phyloP scores from a whole-genome alignment of 805 yeast species.

The Isabelozyma heimii region DNA sequence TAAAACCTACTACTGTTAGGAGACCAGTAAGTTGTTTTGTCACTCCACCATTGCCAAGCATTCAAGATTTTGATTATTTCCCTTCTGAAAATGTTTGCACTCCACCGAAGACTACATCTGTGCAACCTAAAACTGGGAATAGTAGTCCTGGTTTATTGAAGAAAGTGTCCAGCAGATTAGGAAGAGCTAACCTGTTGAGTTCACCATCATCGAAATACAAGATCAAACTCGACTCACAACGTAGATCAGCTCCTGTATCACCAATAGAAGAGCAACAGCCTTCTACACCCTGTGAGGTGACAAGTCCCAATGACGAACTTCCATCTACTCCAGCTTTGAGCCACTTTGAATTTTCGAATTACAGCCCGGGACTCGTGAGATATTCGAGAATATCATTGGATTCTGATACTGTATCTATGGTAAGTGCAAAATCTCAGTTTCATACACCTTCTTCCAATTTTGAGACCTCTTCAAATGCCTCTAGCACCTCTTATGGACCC shows the following conservation, averaged over 20 bases:
- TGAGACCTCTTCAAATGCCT: not conserved
- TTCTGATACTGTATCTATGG: not conserved
- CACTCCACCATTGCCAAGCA: conserved; percentile 13
- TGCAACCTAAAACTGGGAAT: not conserved
- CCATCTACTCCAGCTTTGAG: not conserved
- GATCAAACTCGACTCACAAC: not conserved
- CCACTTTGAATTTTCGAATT: not conserved
- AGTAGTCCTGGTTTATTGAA: not conserved
- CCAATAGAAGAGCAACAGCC: not conserved
- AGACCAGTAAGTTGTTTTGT: conserved; percentile 13
- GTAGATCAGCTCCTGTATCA: not conserved
- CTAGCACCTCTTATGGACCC: not conserved
- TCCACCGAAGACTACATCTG: not conserved
- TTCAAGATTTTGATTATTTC: not conserved
- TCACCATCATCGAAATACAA: not conserved
- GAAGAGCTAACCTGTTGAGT: not conserved
- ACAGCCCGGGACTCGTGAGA: not conserved
- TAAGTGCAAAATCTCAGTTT: not conserved
- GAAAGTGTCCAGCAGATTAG: not conserved
- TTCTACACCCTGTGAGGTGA: not conserved
- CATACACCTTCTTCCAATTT: not conserved
- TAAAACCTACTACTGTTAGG: conserved; percentile 1
- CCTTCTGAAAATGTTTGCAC: not conserved
- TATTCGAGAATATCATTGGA: not conserved
- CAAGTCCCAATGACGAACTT: not conserved